Evolutionary conservation across 805 yeast species (phyloP), one percentile per base, ranked within the genome.

Genomic region (Pichia pseudocactophila): DNA sequence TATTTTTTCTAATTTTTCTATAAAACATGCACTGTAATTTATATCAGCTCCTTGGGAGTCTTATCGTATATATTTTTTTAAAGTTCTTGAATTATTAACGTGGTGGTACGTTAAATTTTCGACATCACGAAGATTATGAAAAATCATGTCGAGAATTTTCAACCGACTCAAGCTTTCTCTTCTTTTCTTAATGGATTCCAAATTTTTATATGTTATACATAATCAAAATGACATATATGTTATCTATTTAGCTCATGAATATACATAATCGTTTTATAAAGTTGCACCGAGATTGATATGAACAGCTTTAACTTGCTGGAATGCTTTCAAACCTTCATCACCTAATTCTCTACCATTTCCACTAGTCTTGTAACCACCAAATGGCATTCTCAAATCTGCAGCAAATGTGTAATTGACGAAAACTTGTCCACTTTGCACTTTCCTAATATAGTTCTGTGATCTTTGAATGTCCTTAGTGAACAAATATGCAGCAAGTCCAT

Each of bases 321-420:
- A 90, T 63, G 80, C 81, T 47, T 82, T 84, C 56, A 90, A 66
- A 44, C 94, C 95, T 50, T 86, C 89, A 47, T 74, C 75, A 57
- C 96, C 96, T 74, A 88, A 78, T 71, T 90, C 96, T 64, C 95
- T 78, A 59, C 97, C 97, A 48, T 82, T 70, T 64, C 97, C 97
- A 45, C 92, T 80, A 73, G 80, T 78, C 64, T 86, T 86, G 70
- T 72, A 83, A 36, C 96, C 96, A 55, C 96, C 96, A 64, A 89
- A 89, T 57, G 96, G 96, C 63, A 89, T 82, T 63, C 75, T 71
- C 57, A 72, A 81, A 65, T 88, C 88, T 74, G 87, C 81, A 59
- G 85, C 92, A 66, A 88, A 88, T 65, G 86, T 81, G 45, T 88
- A 78, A 76, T 89, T 89, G 52, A 88, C 75, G 90, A 95, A 90